Percentiles rank a stretch among this genome's conserved stretches.
Conservation (phyloP, 1,284 basidiomycete genomes). For the Cryptococcus sp. region DNA sequence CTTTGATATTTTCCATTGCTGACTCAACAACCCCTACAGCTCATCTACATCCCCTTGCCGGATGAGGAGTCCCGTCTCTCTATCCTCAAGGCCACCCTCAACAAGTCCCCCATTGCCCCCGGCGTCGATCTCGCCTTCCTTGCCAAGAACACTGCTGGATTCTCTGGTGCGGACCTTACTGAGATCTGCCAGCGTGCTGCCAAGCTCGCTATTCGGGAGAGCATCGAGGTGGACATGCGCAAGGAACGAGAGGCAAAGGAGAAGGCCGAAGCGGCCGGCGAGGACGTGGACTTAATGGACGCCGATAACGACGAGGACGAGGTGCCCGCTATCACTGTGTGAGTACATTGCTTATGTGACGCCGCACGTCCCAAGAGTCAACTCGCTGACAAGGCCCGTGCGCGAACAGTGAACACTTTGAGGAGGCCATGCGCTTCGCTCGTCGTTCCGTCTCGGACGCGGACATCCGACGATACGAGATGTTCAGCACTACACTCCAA, state of each 20-base stretch:
- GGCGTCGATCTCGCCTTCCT: slow-evolving; percentile 85
- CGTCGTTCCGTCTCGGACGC: slow-evolving; percentile 88
- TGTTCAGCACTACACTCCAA: slow-evolving; percentile 48
- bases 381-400: neutral
- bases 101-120: slow-evolving; percentile 86
- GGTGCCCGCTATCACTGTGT: slow-evolving; percentile 91
- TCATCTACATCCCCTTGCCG: slow-evolving; percentile 90
- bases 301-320: slow-evolving; percentile 71
- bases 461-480: slow-evolving; percentile 69
- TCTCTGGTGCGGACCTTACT: slow-evolving; percentile 98
- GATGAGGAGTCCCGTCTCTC: slow-evolving; percentile 88
- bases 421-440: slow-evolving; percentile 66
- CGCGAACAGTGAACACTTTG: slow-evolving; percentile 73
- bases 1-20: neutral
- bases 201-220: slow-evolving; percentile 82
- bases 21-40: slow-evolving; percentile 54
- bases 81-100: slow-evolving; percentile 85
- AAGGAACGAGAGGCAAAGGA: slow-evolving; percentile 74
- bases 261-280: slow-evolving; percentile 70
- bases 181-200: slow-evolving; percentile 98
- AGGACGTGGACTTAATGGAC: slow-evolving; percentile 60
- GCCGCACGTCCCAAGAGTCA: neutral
- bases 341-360: slow-evolving; percentile 15
- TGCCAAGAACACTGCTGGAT: slow-evolving; percentile 92
- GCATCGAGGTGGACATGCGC: slow-evolving; percentile 89